Conservation (phyloP, 2,329 filamentous ascomycete species). For the Trichophaea hybrida region DNA sequence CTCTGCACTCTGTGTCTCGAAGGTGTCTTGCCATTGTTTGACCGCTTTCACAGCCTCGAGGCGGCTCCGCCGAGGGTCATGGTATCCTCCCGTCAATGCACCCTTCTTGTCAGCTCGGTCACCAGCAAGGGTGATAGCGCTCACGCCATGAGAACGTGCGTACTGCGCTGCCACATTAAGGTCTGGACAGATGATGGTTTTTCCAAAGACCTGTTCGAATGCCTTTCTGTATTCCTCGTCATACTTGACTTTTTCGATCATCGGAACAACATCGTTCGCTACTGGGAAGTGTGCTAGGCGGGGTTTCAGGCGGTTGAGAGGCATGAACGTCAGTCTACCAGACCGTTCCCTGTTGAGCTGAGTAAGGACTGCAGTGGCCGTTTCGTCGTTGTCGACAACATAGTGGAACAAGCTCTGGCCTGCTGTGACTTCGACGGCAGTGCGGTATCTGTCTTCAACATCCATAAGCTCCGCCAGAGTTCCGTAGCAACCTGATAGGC, state of each 20-base stretch:
- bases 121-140: constrained; percentile 86
- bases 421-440: constrained; percentile 83
- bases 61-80: constrained; percentile 72
- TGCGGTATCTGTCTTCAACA: constrained; percentile 68
- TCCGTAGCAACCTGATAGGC: constrained; percentile 71
- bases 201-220: constrained; percentile 89
- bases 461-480: constrained; percentile 86
- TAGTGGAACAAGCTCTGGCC: constrained; percentile 91
- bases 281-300: constrained; percentile 63
- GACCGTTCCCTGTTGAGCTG: constrained; percentile 63
- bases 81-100: constrained; percentile 86
- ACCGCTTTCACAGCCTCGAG: constrained; percentile 70
- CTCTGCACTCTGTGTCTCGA: constrained; percentile 51
- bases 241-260: constrained; percentile 65
- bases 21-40: constrained; percentile 59
- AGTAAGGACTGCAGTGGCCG: constrained; percentile 67
- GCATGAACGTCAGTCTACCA: constrained; percentile 88
- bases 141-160: constrained; percentile 77
- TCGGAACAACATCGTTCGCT: constrained; percentile 69
- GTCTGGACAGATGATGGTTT: constrained; percentile 85
- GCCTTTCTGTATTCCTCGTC: constrained; percentile 65
- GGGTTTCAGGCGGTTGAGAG: constrained; percentile 64
- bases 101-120: constrained; percentile 91
- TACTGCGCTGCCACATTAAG: constrained; percentile 79
- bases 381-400: constrained; percentile 81